These are phyloP conservation scores for Hypomontagnella submonticulosa DNA, from an alignment of 495 filamentous ascomycete genomes.

Conservation along the genomic window DNA sequence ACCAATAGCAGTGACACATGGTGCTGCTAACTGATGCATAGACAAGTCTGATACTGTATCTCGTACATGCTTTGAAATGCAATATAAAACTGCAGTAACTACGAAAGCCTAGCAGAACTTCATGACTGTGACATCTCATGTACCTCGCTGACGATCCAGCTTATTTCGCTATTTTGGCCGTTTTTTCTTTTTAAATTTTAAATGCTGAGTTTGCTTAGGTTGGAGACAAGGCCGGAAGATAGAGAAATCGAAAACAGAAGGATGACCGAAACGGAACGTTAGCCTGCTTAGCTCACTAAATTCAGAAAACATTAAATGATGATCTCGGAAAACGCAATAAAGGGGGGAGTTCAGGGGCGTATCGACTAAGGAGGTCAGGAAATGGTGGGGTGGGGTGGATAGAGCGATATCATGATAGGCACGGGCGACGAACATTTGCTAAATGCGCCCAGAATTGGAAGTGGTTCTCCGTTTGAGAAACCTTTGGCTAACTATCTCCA, in stretches of 20 bases:
- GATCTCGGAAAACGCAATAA: constrained; percentile 44
- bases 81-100: not conserved
- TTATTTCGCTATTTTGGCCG: constrained; percentile 10
- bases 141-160: constrained; percentile 4
- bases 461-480: constrained; percentile 26
- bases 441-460: constrained; percentile 9
- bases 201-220: constrained; percentile 27
- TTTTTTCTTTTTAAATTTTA: constrained; percentile 15
- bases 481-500: constrained; percentile 7
- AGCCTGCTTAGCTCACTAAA: constrained; percentile 26
- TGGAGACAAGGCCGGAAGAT: constrained; percentile 28
- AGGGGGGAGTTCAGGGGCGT: constrained; percentile 37
- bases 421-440: constrained; percentile 15
- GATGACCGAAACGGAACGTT: constrained; percentile 33
- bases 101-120: constrained; percentile 10
- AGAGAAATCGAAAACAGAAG: constrained; percentile 24
- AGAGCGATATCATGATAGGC: constrained; percentile 31
- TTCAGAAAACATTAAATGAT: constrained; percentile 16
- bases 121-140: not conserved
- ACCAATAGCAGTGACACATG: constrained; percentile 6
- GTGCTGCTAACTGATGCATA: not conserved
- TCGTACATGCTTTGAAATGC: not conserved
- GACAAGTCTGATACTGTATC: not conserved
- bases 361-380: not conserved
- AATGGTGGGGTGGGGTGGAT: constrained; percentile 27